These are phyloP conservation scores for Luffa acutangula DNA, from an alignment of 306 rosid genomes.

Conservation along the genomic window DNA sequence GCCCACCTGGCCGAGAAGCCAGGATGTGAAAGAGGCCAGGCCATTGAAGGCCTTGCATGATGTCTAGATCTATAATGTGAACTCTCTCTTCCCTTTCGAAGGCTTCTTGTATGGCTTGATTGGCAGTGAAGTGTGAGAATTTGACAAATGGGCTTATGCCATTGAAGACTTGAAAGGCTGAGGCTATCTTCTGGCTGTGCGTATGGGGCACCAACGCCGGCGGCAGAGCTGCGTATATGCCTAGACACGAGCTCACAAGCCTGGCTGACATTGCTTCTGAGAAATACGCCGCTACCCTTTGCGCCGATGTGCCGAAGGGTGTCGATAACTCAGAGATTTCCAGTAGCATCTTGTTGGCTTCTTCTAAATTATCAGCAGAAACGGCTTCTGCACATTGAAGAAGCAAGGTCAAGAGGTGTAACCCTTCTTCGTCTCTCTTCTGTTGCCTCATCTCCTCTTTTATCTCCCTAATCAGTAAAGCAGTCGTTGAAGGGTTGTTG, in stretches of 20 bases:
- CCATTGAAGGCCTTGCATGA: constrained; percentile 98
- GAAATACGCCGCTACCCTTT: constrained; percentile 92
- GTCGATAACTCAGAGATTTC: constrained; percentile 86
- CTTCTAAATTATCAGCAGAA: constrained; percentile 73
- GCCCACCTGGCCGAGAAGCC: constrained; percentile 89
- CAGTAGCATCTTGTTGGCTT: constrained; percentile 66
- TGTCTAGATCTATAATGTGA: constrained; percentile 86
- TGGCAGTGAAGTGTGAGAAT: constrained; percentile 96
- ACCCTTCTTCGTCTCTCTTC: constrained; percentile 77
- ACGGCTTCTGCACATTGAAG: constrained; percentile 96
- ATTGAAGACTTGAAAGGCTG: constrained; percentile 92
- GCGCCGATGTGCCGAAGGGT: constrained; percentile 89
- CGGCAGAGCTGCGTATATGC: constrained; percentile 70
- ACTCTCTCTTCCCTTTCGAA: constrained; percentile 86
- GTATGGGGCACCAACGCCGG: constrained; percentile 18
- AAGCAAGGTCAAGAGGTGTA: constrained; percentile 72
- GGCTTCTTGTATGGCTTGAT: constrained; percentile 94
- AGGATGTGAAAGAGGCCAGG: constrained; percentile 89
- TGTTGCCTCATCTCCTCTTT: constrained; percentile 68
- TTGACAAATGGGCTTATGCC: constrained; percentile 91
- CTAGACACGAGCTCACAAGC: constrained; percentile 78
- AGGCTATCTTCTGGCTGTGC: constrained; percentile 77
- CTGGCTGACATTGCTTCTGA: constrained; percentile 96
- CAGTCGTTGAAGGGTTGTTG: background rate
- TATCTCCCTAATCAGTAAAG: constrained; percentile 32